Evolutionary conservation across 495 filamentous ascomycete species (phyloP), one percentile per base, ranked within the genome.

Genomic region (Aspergillus ostianus): DNA sequence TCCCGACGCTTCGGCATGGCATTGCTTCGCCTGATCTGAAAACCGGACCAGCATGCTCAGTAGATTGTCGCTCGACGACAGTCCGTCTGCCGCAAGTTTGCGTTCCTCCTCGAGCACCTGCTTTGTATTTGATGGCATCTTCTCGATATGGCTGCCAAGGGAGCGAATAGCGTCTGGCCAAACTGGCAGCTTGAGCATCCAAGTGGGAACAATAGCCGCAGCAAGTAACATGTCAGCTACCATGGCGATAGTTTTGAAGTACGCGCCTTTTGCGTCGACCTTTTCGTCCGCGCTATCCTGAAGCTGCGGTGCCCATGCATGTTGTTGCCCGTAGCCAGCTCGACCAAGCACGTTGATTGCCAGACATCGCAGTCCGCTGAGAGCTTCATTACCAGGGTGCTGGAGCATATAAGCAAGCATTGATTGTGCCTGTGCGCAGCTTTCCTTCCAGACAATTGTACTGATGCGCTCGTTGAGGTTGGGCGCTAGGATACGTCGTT

Each of bases 261-360:
- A 79, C 4, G 70, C 64, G 44, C 64, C 63, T 29, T 53, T 56
- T 10, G 60, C 70, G n/a, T 58, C 61, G n/a, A 58, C 48, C 55
- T 47, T 44, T 4, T 60, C 54, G 6, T 45, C n/a, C 13, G 47
- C 45, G 44, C 58, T 27, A 30, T 21, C n/a, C 26, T 52, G 49
- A 21, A 63, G 18, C 55, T 60, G 50, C 17, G 67, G 58, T n/a
- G 64, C 50, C 66, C 72, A 80, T 0, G 68, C 30, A 49, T 71
- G 65, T 5, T 65, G 56, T 49, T 72, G 62, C 20, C 70, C 70
- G 59, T 75, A 79, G 15, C 71, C 75, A 17, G 75, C 70, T 53
- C 57, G 50, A 3, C 73, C 73, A 18, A 80, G 64, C 6, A 79
- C 76, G 59, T 80, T 76, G 62, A 79, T 72, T 20, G 77, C 73